These are phyloP conservation scores for Diutina ranongensis DNA, from an alignment of 1,139 yeast genomes.

Conservation along the genomic window DNA sequence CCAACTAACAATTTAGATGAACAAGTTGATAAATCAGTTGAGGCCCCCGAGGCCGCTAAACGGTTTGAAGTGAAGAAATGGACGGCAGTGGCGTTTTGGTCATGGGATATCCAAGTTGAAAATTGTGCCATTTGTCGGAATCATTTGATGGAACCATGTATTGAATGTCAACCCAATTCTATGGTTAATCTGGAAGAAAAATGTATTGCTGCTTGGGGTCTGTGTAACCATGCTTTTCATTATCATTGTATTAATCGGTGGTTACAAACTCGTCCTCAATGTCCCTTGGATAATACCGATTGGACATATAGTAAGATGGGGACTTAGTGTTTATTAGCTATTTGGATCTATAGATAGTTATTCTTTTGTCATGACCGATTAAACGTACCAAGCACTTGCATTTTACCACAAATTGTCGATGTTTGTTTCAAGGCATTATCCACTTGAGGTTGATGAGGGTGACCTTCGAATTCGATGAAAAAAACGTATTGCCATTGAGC, in stretches of 20 bases:
- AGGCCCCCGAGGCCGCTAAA: slow-evolving; percentile 14
- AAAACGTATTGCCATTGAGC: slow-evolving; percentile 78
- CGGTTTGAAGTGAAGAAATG: slow-evolving; percentile 49
- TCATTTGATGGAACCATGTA: slow-evolving; percentile 97
- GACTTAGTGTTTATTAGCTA: slow-evolving; percentile 9
- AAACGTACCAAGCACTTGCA: neutral
- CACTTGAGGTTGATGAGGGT: neutral
- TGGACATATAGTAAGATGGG: slow-evolving; percentile 90
- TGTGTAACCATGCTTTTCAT: slow-evolving; percentile 90
- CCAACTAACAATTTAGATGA: slow-evolving; percentile 4
- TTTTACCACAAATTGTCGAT: neutral
- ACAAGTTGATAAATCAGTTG: slow-evolving; percentile 10
- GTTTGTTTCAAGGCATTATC: neutral
- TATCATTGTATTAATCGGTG: slow-evolving; percentile 93
- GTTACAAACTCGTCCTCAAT: slow-evolving; percentile 94
- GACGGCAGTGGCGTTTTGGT: slow-evolving; percentile 99
- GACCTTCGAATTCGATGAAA: slow-evolving; percentile 42
- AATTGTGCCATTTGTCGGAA: slow-evolving; percentile 98
- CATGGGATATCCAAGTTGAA: slow-evolving; percentile 94
- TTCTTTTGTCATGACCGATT: neutral
- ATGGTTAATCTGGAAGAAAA: slow-evolving; percentile 54
- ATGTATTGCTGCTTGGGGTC: slow-evolving; percentile 97
- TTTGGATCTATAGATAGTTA: neutral
- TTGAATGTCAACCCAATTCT: slow-evolving; percentile 87
- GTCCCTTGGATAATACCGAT: slow-evolving; percentile 92